Base-by-base conservation (phyloP, 192 early-diverging fungal genomes). In the Gaertneriomyces sp. region DNA sequence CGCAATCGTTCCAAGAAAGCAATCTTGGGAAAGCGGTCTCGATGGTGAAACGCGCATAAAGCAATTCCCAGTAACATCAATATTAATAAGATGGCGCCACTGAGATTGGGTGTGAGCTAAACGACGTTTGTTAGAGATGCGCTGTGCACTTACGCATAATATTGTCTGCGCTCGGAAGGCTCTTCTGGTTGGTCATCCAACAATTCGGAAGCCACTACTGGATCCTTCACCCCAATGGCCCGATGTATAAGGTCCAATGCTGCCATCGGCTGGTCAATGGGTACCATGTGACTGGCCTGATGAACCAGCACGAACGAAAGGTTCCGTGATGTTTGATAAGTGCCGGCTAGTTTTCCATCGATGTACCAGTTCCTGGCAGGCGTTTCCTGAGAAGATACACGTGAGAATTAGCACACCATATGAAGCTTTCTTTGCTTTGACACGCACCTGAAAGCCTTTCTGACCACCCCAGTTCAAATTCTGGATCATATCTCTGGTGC, bases 221-320 rank as follows among this genome's bases (percentile, higher is more conserved):
- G 17, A 49, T 39, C 52, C 6, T 10, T 63, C n/a, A 49, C 72
- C 6, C 72, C 62, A 43, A 79, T 79, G n/a, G 84, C 80, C 4
- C 76, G 66, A 7, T 86, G 81, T 45, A 85, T 78, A 55, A 89
- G 68, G 53, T 86, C 85, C 17, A 83, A 74, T n/a, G 82, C 59
- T 50, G 81, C 88, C 45, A 70, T 64, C 6, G 87, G 87, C 50
- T 74, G 60, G 58, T 90, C 88, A 42, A 88, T 78, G 38, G 87
- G 84, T 9, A 85, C 84, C 88, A 90, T 90, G 70, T 90, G 88
- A 54, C 83, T 85, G 8, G 81, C 84, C 60, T 88, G 74, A 66
- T 76, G 62, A 33, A 87, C 69, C 2, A 78, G 54, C 12, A 86
- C 82, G 45, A 81, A 85, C 0, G 87, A 87, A 42, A 90, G 77